phyloP scores from a whole-genome alignment of 805 yeast genomes.

The Blastobotrys mokoenaii region DNA sequence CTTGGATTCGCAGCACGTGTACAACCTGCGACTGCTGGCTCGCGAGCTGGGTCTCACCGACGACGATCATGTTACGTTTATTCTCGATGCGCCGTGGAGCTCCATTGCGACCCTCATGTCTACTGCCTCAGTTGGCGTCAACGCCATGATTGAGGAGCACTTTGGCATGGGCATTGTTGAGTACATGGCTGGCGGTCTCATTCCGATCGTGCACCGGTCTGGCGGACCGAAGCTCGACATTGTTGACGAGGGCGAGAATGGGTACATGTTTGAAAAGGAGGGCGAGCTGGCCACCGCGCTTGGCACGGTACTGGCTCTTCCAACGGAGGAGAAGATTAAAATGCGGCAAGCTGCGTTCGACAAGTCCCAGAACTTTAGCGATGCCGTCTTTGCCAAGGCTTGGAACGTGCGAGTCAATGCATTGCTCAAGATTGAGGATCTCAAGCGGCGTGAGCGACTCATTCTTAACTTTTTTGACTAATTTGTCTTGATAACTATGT shows the following conservation, averaged over 20 bases:
- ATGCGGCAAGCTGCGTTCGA: conserved; percentile 38
- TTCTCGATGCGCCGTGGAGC: conserved; percentile 66
- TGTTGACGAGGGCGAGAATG: conserved; percentile 46
- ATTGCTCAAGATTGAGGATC: conserved; percentile 18
- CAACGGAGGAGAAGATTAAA: conserved; percentile 29
- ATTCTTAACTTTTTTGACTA: conserved; percentile 15
- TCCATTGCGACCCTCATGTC: conserved; percentile 47
- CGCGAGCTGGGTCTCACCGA: conserved; percentile 35
- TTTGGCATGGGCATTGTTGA: conserved; percentile 97
- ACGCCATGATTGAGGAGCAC: conserved; percentile 99
- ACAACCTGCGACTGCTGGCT: conserved; percentile 38
- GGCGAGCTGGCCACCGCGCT: conserved; percentile 43
- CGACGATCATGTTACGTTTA: conserved; percentile 39
- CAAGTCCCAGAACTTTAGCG: conserved; percentile 50
- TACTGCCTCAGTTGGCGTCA: conserved; percentile 65
- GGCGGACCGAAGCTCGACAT: conserved; percentile 94
- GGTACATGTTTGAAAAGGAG: conserved; percentile 55
- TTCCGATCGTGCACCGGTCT: conserved; percentile 87
- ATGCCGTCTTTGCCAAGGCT: conserved; percentile 41
- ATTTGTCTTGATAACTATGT: neutral
- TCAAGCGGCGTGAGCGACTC: conserved; percentile 16
- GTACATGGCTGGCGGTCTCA: conserved; percentile 73
- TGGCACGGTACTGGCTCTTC: conserved; percentile 32
- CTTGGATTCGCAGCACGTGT: conserved; percentile 55
- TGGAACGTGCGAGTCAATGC: conserved; percentile 37